Base-by-base conservation (phyloP, 106 monocot genomes). In the Dioscorea dumetorum region DNA sequence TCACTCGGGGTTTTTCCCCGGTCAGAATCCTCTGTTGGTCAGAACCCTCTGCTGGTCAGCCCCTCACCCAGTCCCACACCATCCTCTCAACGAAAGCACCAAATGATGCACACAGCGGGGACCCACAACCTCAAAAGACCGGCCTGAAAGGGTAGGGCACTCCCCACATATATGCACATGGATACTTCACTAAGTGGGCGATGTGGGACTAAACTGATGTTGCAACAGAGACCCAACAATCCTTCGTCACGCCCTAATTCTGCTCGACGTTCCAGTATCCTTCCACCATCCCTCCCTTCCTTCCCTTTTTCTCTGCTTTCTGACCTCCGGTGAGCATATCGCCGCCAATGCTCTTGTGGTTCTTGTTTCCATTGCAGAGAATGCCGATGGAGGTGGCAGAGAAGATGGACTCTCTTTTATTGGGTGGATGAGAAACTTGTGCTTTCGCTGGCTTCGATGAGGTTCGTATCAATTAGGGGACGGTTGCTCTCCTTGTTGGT, bases 291-390 rank as follows among this genome's bases (percentile, higher is more conserved):
- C 54, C 50, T 49, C 74, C 49, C 19, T 76, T 24, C 63, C 51
- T 8, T 62, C 81, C 21, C 63, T 71, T 67, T 31, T 81, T 19
- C 7, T 4, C 34, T 34, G 3, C 34, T 34, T 34, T 7, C 34
- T 34, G 34, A 18, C 32, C 22, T n/a, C 21, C 54, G 66, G 32
- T 31, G 31, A 81, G 35, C 60, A 41, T 48, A n/a, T 68, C 63
- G 70, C 71, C 3, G 85, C 83, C 2, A 79, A 76, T 20, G 86
- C 78, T 13, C 62, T 93, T 63, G 61, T 83, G 12, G 77, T 72
- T 19, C 76, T 88, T 5, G 49, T 68, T 49, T 74, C 77, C 0
- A 28, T 82, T 4, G 67, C 41, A 22, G 67, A 71, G 28, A 60
- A 58, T 60, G 7, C n/a, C n/a, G n/a, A n/a, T n/a, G n/a, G n/a